These are phyloP conservation scores for Spathaspora hagerdaliae DNA, from an alignment of 805 yeast genomes.

Conservation along the genomic window DNA sequence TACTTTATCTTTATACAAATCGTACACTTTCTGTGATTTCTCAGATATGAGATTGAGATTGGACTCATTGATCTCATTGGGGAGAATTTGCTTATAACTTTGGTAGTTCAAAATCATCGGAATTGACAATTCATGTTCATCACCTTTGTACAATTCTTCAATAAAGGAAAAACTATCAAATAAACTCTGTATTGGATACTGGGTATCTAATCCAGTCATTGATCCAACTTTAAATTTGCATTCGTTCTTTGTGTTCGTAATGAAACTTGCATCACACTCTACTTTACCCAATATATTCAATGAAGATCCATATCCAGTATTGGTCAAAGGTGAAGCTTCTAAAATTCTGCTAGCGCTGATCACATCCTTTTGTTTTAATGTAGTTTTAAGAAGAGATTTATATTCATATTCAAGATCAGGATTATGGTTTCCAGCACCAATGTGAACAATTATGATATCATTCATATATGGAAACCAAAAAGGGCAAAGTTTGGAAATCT, in stretches of 20 bases:
- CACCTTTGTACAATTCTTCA: conserved; percentile 11
- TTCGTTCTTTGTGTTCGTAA: conserved; percentile 9
- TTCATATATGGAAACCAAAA: neutral
- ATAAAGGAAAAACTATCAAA: conserved; percentile 19
- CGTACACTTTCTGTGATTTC: conserved; percentile 4
- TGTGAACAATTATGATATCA: conserved; percentile 29
- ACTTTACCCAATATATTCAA: conserved; percentile 38
- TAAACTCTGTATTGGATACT: conserved; percentile 29
- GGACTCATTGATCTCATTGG: neutral
- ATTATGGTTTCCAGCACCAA: conserved; percentile 51
- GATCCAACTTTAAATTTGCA: conserved; percentile 11
- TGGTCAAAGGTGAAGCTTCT: conserved; percentile 41
- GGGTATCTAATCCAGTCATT: conserved; percentile 12
- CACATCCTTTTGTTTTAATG: conserved; percentile 13
- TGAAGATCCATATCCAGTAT: conserved; percentile 49
- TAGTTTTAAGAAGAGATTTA: conserved; percentile 22
- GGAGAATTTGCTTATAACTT: neutral
- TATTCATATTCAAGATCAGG: conserved; percentile 14
- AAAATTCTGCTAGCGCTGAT: conserved; percentile 16
- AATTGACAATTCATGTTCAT: conserved; percentile 24
- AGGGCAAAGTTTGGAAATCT: too few relatives aligned
- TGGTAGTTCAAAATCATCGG: conserved; percentile 28
- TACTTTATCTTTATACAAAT: conserved; percentile 7
- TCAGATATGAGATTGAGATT: conserved; percentile 2
- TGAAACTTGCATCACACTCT: conserved; percentile 41